Conservation (phyloP, 1,139 yeast species). For the Protomyces arabidopsidicola region DNA sequence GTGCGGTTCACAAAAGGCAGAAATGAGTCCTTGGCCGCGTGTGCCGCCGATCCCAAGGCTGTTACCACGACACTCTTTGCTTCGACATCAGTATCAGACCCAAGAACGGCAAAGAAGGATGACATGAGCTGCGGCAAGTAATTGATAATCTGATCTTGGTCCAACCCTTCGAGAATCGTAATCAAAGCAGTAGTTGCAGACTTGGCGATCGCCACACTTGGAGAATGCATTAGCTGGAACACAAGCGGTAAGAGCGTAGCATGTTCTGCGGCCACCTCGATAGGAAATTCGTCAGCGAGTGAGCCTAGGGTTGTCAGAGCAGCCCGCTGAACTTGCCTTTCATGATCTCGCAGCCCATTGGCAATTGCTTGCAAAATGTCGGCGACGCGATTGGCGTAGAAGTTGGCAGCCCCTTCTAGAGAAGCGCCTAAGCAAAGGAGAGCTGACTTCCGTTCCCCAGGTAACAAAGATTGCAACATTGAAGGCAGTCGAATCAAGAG, state of each 20-base stretch:
- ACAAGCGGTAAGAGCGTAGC: conserved; percentile 78
- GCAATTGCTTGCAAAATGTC: conserved; percentile 69
- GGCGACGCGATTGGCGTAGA: conserved; percentile 66
- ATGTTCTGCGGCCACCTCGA: conserved; percentile 71
- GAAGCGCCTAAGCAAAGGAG: conserved; percentile 76
- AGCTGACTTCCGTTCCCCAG: conserved; percentile 83
- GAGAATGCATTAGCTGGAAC: conserved; percentile 82
- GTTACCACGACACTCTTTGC: conserved; percentile 63
- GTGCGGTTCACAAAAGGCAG: conserved; percentile 80
- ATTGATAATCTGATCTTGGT: conserved; percentile 70
- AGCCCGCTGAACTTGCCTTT: conserved; percentile 72
- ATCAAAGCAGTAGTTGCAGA: conserved; percentile 89
- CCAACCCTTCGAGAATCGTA: conserved; percentile 85
- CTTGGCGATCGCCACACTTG: conserved; percentile 78
- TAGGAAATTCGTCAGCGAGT: conserved; percentile 80
- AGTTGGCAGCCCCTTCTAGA: conserved; percentile 93
- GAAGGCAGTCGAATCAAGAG: conserved; percentile 64
- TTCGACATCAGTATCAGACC: conserved; percentile 12
- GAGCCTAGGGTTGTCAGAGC: conserved; percentile 78
- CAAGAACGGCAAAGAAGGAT: conserved; percentile 74
- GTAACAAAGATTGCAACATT: conserved; percentile 60
- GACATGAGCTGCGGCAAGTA: conserved; percentile 88
- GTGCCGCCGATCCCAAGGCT: conserved; percentile 95
- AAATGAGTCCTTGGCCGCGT: conserved; percentile 85
- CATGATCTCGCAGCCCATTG: conserved; percentile 73